Evolutionary conservation across 306 rosid genomes (phyloP), one percentile per base, ranked within the genome.

Genomic region (Myrica gale): DNA sequence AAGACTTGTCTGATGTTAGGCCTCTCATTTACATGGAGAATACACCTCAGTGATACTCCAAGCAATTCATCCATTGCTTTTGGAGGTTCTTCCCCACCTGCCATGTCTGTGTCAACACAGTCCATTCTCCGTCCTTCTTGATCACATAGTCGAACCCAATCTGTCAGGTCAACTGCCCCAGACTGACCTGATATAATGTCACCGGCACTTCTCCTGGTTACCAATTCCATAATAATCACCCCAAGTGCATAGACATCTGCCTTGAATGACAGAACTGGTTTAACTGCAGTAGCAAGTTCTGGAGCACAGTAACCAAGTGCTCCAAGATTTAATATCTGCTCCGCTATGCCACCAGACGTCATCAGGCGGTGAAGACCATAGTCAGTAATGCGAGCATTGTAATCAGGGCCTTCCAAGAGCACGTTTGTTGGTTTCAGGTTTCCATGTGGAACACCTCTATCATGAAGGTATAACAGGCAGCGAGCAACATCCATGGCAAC

Each of bases 11-110:
- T 92, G 93, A 95, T 89, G 92, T 92, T 90, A 85, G 98, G 98
- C 95, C 98, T 95, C 84, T 95, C 98, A 90, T 92, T 83, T 90
- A 92, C 98, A 79, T 97, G 93, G 79, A 85, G 97, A 85, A 95
- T 95, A 88, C 98, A 95, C 92, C 88, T 82, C 73, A 92, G 90
- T 46, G 98, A 88, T 74, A 89, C 80, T 42, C 87, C 93, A 77
- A 95, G 92, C 86, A 92, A 78, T 68, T 86, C 90, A 21, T 90
- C 97, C 97, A 95, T 92, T 71, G 88, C 93, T 78, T 84, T 83
- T 11, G 88, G 78, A 74, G 93, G 91, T 75, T 92, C 98, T 80
- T 89, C 95, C 58, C 93, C 96, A 43, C 96, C 89, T 12, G 91
- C 89, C 63, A 95, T 92, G 84, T 95, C 98, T 81, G 96, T 81